Percentiles rank a stretch among this genome's conserved stretches.
Conservation (phyloP, 768 basidiomycete species). For the Lepiota brunneoincarnata region DNA sequence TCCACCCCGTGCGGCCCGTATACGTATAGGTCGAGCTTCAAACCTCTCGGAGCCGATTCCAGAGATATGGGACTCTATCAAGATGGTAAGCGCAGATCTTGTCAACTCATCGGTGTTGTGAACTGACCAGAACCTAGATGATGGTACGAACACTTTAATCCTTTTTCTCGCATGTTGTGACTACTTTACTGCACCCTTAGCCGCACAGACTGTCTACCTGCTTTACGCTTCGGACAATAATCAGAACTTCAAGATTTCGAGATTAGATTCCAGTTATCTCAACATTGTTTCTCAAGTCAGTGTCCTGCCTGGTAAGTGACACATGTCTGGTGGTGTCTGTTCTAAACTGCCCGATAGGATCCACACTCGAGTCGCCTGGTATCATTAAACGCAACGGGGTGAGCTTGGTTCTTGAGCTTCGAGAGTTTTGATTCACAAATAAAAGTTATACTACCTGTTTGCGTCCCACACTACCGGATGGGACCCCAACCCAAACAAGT, state of each 20-base stretch:
- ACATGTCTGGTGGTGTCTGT: not conserved
- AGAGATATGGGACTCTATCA: slow-evolving; percentile 58
- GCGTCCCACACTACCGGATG: slow-evolving; percentile 59
- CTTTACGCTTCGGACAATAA: slow-evolving; percentile 68
- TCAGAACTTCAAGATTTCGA: slow-evolving; percentile 66
- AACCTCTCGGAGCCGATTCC: slow-evolving; percentile 57
- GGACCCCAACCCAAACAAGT: slow-evolving; percentile 63
- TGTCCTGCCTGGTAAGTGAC: slow-evolving; percentile 37
- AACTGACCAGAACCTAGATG: slow-evolving; percentile 27
- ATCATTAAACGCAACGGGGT: slow-evolving; percentile 58
- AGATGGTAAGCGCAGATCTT: slow-evolving; percentile 36
- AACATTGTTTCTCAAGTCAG: slow-evolving; percentile 48
- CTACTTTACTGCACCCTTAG: slow-evolving; percentile 18
- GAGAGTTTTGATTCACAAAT: not conserved
- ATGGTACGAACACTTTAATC: slow-evolving; percentile 25
- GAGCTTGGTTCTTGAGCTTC: slow-evolving; percentile 3
- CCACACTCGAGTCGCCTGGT: slow-evolving; percentile 61
- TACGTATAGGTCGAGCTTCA: slow-evolving; percentile 51
- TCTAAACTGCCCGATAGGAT: slow-evolving; percentile 29
- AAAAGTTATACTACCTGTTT: slow-evolving; percentile 52
- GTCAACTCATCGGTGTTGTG: not conserved
- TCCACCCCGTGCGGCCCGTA: slow-evolving; percentile 61
- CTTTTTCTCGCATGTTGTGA: not conserved
- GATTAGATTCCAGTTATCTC: slow-evolving; percentile 55
- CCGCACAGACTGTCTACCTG: slow-evolving; percentile 50